Percentiles rank a stretch among this genome's conserved stretches.
These are phyloP conservation scores for Cryptosporidium viatorum DNA, from an alignment of 169 alveolate species.

Conservation along the genomic window DNA sequence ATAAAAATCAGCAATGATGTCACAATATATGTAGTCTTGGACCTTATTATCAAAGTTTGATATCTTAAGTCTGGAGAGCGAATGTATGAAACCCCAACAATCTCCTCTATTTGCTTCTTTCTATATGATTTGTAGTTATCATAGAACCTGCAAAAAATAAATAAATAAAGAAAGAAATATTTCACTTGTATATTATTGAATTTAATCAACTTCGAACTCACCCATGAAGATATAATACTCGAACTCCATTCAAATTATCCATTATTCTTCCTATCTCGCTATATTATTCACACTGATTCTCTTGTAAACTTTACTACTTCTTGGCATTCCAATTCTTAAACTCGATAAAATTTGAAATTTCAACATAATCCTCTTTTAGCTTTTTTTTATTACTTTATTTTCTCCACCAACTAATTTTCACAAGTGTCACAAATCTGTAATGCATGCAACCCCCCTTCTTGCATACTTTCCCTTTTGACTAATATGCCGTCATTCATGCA, in stretches of 20 bases:
- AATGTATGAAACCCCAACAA: constrained; percentile 66
- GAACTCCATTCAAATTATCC: constrained; percentile 16
- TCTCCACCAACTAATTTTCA: not conserved
- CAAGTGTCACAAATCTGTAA: not conserved
- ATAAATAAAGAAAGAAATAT: not conserved
- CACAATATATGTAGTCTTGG: constrained; percentile 41
- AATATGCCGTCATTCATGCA: constrained; percentile 10
- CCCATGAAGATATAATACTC: constrained; percentile 73
- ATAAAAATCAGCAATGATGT: constrained; percentile 30
- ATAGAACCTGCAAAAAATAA: constrained; percentile 16
- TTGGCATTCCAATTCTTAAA: not conserved
- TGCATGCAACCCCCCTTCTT: not conserved
- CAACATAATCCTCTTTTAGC: not conserved
- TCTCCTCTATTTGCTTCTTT: constrained; percentile 68
- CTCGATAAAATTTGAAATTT: not conserved
- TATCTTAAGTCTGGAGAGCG: constrained; percentile 56
- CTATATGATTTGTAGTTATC: constrained; percentile 58
- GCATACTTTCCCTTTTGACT: not conserved
- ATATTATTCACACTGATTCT: not conserved
- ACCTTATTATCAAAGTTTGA: constrained; percentile 15
- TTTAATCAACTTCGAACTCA: constrained; percentile 8
- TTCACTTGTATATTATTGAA: not conserved
- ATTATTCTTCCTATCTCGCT: not conserved
- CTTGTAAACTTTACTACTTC: not conserved
- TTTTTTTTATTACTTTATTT: not conserved